A percentile compares a stretch with the other conserved stretches of the same genome.
These are phyloP conservation scores for Tylopilus vinaceipallidus DNA, from an alignment of 768 basidiomycete species.

Conservation along the genomic window DNA sequence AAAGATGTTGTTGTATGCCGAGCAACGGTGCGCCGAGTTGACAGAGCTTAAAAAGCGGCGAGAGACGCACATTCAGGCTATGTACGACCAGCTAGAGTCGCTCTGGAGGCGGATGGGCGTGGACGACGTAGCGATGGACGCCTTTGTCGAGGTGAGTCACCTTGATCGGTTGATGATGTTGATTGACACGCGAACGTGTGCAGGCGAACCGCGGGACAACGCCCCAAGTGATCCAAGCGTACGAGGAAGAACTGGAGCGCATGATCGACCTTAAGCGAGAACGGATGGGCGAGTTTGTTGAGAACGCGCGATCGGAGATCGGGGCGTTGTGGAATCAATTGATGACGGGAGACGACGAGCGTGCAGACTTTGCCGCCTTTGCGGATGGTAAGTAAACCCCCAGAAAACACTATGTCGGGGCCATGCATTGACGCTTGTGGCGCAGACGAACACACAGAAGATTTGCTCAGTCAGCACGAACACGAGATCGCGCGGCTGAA, in stretches of 20 bases:
- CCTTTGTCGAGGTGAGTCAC: conserved; percentile 74
- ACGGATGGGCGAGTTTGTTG: conserved; percentile 82
- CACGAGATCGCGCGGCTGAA: conserved; percentile 80
- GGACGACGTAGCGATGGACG: conserved; percentile 76
- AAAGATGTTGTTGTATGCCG: conserved; percentile 72
- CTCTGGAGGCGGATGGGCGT: conserved; percentile 89
- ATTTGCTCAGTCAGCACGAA: conserved; percentile 81
- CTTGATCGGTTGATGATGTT: neutral
- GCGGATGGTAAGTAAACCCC: conserved; percentile 61
- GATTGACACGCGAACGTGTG: conserved; percentile 3
- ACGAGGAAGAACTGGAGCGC: conserved; percentile 86
- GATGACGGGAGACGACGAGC: conserved; percentile 81
- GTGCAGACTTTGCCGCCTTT: conserved; percentile 77
- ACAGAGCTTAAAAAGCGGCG: conserved; percentile 72
- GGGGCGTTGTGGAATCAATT: conserved; percentile 80
- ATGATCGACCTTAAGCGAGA: conserved; percentile 89
- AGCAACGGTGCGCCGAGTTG: conserved; percentile 53
- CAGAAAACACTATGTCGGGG: neutral
- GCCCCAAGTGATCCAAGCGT: conserved; percentile 71
- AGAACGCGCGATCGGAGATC: conserved; percentile 80
- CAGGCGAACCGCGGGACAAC: conserved; percentile 71
- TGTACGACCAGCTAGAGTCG: conserved; percentile 91
- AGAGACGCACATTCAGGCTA: conserved; percentile 83
- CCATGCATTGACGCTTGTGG: neutral
- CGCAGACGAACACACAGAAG: conserved; percentile 85